Conservation (phyloP, 331 rosid species). For the Acacia concinna region DNA sequence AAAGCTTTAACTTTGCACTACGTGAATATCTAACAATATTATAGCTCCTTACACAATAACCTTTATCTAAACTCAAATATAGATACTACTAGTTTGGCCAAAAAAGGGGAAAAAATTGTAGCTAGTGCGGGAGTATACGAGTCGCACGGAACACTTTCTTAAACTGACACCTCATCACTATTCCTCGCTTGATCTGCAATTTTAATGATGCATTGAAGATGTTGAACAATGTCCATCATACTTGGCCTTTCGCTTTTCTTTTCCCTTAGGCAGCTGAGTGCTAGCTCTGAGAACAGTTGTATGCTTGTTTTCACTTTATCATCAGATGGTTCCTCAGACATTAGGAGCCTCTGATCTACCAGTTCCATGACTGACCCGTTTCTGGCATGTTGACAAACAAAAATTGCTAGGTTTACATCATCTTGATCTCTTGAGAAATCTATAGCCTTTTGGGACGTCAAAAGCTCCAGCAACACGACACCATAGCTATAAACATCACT, state of each 20-base stretch:
- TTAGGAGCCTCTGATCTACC: constrained; percentile 57
- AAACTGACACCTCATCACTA: constrained; percentile 6
- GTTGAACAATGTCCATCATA: constrained; percentile 75
- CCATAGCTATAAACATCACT: constrained; percentile 97
- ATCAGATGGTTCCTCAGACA: constrained; percentile 32
- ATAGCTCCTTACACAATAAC: background rate
- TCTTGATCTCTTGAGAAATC: constrained; percentile 81
- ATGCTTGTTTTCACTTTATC: constrained; percentile 46
- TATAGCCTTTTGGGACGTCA: constrained; percentile 82
- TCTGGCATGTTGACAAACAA: constrained; percentile 55
- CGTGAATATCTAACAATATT: constrained; percentile 41
- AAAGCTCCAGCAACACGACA: constrained; percentile 83
- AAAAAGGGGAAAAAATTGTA: background rate
- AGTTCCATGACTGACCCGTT: constrained; percentile 53
- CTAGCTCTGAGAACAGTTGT: constrained; percentile 67
- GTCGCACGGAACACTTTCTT: constrained; percentile 10
- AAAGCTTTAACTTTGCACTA: constrained; percentile 8
- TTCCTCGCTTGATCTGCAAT: constrained; percentile 40
- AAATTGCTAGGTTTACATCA: constrained; percentile 67
- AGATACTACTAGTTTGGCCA: background rate
- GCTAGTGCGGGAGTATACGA: background rate
- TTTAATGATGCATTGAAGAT: constrained; percentile 58
- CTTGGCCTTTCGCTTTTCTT: constrained; percentile 84
- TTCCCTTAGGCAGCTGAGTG: constrained; percentile 76
- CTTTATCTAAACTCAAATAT: background rate